Percentiles rank a stretch among this genome's conserved stretches.
phyloP scores from a whole-genome alignment of 306 rosid genomes.

The Biancaea sappan region DNA sequence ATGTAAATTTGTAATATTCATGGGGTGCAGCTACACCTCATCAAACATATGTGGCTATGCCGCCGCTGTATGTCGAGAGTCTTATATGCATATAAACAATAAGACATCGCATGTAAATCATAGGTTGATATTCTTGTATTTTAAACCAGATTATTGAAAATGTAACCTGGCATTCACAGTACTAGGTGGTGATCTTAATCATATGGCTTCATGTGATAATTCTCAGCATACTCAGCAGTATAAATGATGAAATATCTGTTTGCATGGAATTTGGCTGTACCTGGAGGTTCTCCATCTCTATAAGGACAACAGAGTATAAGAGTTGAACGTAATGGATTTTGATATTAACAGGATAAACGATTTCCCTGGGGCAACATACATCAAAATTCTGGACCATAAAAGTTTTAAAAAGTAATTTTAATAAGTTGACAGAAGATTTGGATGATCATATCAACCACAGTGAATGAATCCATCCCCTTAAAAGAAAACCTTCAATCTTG shows the following conservation, averaged over 20 bases:
- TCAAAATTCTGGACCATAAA: neutral
- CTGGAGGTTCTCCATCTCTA: constrained; percentile 47
- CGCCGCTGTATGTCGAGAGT: too few relatives aligned
- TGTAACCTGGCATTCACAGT: constrained; percentile 65
- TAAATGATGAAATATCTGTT: constrained; percentile 46
- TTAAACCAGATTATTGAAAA: constrained; percentile 64
- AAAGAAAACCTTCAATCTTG: neutral
- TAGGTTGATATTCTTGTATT: constrained; percentile 42
- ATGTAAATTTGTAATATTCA: too few relatives aligned
- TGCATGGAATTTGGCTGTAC: constrained; percentile 44
- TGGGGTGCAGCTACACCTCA: too few relatives aligned
- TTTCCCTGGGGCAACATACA: neutral
- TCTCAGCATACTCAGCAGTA: constrained; percentile 30
- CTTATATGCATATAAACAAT: too few relatives aligned
- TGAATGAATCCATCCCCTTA: too few relatives aligned
- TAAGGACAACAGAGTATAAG: constrained; percentile 17
- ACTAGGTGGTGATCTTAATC: constrained; percentile 28
- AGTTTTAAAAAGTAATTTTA: constrained; percentile 5
- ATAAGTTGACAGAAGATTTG: neutral
- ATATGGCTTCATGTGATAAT: constrained; percentile 42
- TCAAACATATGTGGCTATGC: too few relatives aligned
- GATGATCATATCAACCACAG: neutral
- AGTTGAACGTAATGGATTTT: neutral
- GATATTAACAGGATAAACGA: constrained; percentile 3
- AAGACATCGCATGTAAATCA: constrained; percentile 21